Conservation (phyloP, 2,329 filamentous ascomycete genomes). For the Camptophora hylomeconis region DNA sequence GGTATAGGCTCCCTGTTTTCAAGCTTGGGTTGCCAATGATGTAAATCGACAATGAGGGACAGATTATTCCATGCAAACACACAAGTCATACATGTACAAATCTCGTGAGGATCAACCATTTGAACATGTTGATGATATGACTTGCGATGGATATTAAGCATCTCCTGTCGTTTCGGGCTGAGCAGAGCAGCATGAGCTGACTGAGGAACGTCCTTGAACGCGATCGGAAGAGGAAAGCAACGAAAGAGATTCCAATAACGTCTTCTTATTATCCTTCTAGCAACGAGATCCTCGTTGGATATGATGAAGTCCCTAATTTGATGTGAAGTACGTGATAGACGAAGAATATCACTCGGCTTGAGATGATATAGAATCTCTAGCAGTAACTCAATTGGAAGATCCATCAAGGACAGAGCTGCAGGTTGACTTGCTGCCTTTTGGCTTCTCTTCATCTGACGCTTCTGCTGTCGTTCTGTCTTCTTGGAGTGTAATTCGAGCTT, state of each 20-base stretch:
- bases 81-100: slow-evolving; percentile 17
- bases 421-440: slow-evolving; percentile 9
- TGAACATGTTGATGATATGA: slow-evolving; percentile 16
- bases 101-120: slow-evolving; percentile 10
- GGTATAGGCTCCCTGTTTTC: slow-evolving; percentile 15
- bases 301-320: slow-evolving; percentile 10
- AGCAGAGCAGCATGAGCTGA: slow-evolving; percentile 10
- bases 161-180: slow-evolving; percentile 12
- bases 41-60: slow-evolving; percentile 15
- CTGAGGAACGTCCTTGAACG: slow-evolving; percentile 9
- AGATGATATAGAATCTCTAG: slow-evolving; percentile 10
- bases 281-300: slow-evolving; percentile 12
- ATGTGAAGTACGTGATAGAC: slow-evolving; percentile 9
- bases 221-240: slow-evolving; percentile 14
- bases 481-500: slow-evolving; percentile 13
- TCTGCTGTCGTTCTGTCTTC: slow-evolving; percentile 12
- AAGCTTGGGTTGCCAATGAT: slow-evolving; percentile 16
- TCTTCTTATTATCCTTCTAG: slow-evolving; percentile 8
- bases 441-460: slow-evolving; percentile 11
- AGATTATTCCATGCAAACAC: slow-evolving; percentile 18
- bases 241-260: slow-evolving; percentile 14
- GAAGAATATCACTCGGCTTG: slow-evolving; percentile 10
- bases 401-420: slow-evolving; percentile 10
- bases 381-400: slow-evolving; percentile 14
- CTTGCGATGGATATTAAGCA: slow-evolving; percentile 14